Base-by-base conservation (phyloP, 495 filamentous ascomycete species). In the Penicillium bovifimosum region DNA sequence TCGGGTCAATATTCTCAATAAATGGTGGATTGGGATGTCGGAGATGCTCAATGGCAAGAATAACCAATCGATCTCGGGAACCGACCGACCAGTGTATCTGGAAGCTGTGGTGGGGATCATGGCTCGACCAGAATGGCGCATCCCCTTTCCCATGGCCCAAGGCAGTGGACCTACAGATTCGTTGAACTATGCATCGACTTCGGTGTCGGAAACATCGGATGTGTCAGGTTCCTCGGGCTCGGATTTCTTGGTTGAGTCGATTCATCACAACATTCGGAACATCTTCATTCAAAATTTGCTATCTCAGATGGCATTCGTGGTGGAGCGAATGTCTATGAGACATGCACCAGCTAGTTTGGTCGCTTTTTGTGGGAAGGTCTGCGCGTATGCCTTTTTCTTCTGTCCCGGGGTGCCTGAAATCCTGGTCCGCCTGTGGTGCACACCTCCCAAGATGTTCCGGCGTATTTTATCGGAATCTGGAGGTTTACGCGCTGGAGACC, bases 351-450 rank as follows among this genome's bases (percentile, higher is more conserved):
- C 88, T 33, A 95, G 88, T 62, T 68, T 97, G 53, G 91, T 97
- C 41, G 84, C 86, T 29, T 98, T 96, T 70, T 93, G 90, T 62
- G 93, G 92, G 45, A 96, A 95, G 68, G 89, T 90, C 13, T 87
- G 85, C 59, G 93, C 93, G 8, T 96, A 96, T 68, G 93, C 93
- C 31, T 98, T 96, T 69, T 95, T 93, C 64, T 97, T 96, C 66
- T 93, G 90, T 34, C 87, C 91, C 0, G 90, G 90, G 14, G 80
- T 96, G 50, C 86, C 90, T 33, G 91, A 96, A 59, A 81, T 92
- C 34, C 76, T 97, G 46, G 82, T 95, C 26, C 80, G 90, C 24
- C 70, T 96, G 20, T 96, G 92, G 93, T 81, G 82, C 35, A 74
- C 87, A 28, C 80, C 82, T 18, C 65, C 81, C 7, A 81, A 80